These are phyloP conservation scores for Malassezia japonica DNA, from an alignment of 1,284 basidiomycete genomes.

Conservation along the genomic window DNA sequence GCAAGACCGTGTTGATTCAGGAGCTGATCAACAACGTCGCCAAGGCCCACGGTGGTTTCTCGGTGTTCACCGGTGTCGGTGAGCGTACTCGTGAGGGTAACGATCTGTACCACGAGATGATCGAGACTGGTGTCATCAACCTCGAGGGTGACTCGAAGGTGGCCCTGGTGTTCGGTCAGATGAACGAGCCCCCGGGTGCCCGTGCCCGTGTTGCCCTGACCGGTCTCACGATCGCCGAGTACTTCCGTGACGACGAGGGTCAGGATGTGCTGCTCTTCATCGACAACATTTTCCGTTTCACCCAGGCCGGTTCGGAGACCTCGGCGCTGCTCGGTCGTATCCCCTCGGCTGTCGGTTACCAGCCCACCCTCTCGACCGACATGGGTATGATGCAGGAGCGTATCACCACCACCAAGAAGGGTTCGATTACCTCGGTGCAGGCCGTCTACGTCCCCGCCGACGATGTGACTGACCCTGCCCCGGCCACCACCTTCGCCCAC, in stretches of 20 bases:
- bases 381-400: conserved; percentile 99
- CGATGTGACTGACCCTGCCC: conserved; percentile 99
- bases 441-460: conserved; percentile 99
- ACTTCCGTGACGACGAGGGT: conserved; percentile 99
- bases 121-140: conserved; percentile 99
- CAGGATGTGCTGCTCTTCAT: conserved; percentile 99
- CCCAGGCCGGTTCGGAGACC: conserved; percentile 98
- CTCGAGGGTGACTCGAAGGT: conserved; percentile 92
- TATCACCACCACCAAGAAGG: conserved; percentile 99
- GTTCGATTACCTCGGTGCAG: conserved; percentile 98
- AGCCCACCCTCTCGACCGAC: conserved; percentile 96
- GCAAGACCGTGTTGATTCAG: conserved; percentile 97
- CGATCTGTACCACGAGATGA: conserved; percentile 99
- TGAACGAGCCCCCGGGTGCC: conserved; percentile 99
- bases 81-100: conserved; percentile 99
- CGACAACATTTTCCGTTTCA: conserved; percentile 91
- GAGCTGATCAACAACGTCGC: conserved; percentile 99
- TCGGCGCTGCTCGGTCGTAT: conserved; percentile 99
- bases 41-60: conserved; percentile 99
- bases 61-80: conserved; percentile 98
- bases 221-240: conserved; percentile 96
- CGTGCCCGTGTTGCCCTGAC: conserved; percentile 99
- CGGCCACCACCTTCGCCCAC: conserved; percentile 97
- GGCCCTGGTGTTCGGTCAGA: conserved; percentile 99
- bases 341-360: conserved; percentile 99